Percentiles rank a stretch among this genome's conserved stretches.
phyloP scores from a whole-genome alignment of 2,329 filamentous ascomycete genomes.

The Verticillium longisporum region DNA sequence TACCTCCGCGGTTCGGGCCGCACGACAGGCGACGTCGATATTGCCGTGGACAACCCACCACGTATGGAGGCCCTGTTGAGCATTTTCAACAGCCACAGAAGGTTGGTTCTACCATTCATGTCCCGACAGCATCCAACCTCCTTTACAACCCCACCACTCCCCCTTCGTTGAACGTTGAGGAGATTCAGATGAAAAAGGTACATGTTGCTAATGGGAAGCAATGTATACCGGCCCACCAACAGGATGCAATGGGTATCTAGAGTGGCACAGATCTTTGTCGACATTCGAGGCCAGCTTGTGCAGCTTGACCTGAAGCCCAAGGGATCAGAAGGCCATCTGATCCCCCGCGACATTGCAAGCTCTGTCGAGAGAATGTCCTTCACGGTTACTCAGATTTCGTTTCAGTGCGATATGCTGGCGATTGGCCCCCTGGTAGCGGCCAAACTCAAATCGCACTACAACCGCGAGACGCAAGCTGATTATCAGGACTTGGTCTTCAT shows the following conservation, averaged over 20 bases:
- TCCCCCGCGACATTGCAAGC: neutral
- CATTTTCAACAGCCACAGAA: neutral
- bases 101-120: neutral
- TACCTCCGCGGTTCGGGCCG: neutral
- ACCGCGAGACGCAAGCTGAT: neutral
- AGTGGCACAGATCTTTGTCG: neutral
- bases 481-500: neutral
- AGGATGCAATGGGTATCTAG: neutral
- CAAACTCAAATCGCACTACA: neutral
- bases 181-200: neutral
- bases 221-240: too few relatives aligned
- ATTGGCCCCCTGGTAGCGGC: neutral
- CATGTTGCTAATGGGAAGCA: too few relatives aligned
- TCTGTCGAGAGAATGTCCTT: neutral
- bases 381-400: neutral
- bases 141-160: neutral
- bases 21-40: neutral
- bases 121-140: neutral
- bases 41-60: neutral
- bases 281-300: fast-evolving
- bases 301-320: neutral
- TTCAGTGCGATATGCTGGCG: neutral
- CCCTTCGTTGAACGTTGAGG: too few relatives aligned
- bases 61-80: neutral
- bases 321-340: neutral